A percentile compares a stretch with the other conserved stretches of the same genome.
Evolutionary conservation across 352 stramenopile genomes (phyloP).

Genomic region (Pythium rhizo-oryzae): DNA sequence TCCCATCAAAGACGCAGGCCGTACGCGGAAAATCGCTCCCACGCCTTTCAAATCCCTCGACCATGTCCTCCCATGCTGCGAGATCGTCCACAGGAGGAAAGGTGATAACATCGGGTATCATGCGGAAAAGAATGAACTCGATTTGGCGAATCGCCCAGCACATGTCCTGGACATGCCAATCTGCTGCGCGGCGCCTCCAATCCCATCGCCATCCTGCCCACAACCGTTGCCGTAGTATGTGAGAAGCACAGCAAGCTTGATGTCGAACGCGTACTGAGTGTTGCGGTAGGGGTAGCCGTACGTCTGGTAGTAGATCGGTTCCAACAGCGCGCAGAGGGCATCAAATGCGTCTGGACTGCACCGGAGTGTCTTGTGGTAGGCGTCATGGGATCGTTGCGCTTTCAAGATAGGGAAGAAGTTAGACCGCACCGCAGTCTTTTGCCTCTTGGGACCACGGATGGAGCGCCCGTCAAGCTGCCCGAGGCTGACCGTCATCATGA

Average conservation of each 20-base stretch:
- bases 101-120: background rate
- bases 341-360: background rate
- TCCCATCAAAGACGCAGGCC: background rate
- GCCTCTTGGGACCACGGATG: background rate
- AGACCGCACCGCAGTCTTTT: background rate
- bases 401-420: background rate
- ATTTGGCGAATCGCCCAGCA: background rate
- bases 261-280: background rate
- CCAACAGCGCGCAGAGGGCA: background rate
- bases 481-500: background rate
- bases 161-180: background rate
- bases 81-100: background rate
- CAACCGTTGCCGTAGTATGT: background rate
- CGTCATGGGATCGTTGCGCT: background rate
- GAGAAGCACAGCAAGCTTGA: too few species aligned
- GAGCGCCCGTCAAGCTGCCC: background rate
- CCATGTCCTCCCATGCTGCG: background rate
- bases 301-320: background rate
- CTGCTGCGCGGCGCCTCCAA: background rate
- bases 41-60: background rate
- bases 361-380: background rate
- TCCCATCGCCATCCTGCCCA: background rate
- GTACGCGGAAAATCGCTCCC: background rate
- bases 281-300: background rate
- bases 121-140: background rate